A percentile compares a stretch with the other conserved stretches of the same genome.
phyloP scores from a whole-genome alignment of 2,329 filamentous ascomycete genomes.

The Teratosphaeria pseudoeucalypti region DNA sequence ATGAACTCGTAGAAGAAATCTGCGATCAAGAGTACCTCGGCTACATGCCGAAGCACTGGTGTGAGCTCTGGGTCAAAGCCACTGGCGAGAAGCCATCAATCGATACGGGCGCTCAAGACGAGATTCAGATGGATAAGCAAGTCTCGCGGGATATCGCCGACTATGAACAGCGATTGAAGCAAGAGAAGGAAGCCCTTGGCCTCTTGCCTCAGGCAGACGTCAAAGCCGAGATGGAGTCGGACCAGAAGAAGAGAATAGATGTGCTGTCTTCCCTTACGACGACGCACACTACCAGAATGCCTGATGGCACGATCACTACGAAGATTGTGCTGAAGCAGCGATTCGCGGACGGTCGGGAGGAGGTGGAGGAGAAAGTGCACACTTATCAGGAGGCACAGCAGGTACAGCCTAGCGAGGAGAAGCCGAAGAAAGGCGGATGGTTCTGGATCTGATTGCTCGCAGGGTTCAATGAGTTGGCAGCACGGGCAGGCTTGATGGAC shows the following conservation, averaged over 20 bases:
- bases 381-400: constrained; percentile 19
- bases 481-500: neutral
- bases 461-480: neutral
- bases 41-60: neutral
- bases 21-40: neutral
- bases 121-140: neutral
- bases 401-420: constrained; percentile 6
- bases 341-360: constrained; percentile 51
- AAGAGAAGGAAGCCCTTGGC: constrained; percentile 5
- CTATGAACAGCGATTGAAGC: neutral
- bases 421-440: constrained; percentile 9
- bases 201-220: neutral
- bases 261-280: constrained; percentile 48
- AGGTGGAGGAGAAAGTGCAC: constrained; percentile 46
- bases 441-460: constrained; percentile 4
- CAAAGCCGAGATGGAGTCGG: constrained; percentile 1
- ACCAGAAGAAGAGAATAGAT: constrained; percentile 10
- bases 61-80: neutral
- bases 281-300: constrained; percentile 43
- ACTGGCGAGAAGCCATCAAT: neutral
- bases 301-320: constrained; percentile 49
- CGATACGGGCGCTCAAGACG: neutral
- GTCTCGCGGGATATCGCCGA: neutral
- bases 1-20: neutral
- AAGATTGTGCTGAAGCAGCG: constrained; percentile 48